A percentile compares a stretch with the other conserved stretches of the same genome.
These are phyloP conservation scores for Rhexocercosporidium sp. DNA, from an alignment of 2,329 filamentous ascomycete species.

Conservation along the genomic window DNA sequence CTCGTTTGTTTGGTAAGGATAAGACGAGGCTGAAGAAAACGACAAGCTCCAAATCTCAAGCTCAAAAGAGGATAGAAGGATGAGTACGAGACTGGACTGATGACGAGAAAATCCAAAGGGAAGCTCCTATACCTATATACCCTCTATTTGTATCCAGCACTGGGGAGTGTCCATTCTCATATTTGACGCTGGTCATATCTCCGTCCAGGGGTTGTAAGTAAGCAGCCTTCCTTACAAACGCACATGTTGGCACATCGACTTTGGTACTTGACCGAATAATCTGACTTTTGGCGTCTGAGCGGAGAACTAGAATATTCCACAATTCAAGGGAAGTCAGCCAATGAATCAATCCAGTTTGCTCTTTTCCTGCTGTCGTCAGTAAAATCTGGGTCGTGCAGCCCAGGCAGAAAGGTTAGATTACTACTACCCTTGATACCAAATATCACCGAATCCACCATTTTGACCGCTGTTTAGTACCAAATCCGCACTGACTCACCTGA, in stretches of 20 bases:
- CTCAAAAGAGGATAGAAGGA: neutral
- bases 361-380: too few relatives aligned
- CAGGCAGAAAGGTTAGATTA: too few relatives aligned
- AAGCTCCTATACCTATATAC: constrained; percentile 5
- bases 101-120: neutral
- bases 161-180: neutral
- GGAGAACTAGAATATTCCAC: too few relatives aligned
- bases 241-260: too few relatives aligned
- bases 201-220: neutral
- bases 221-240: constrained; percentile 25
- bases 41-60: neutral
- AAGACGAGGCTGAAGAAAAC: neutral
- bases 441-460: constrained; percentile 18
- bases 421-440: too few relatives aligned
- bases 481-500: constrained; percentile 5
- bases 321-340: too few relatives aligned
- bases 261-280: too few relatives aligned
- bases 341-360: too few relatives aligned
- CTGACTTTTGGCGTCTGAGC: too few relatives aligned
- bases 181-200: neutral
- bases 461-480: constrained; percentile 7
- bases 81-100: neutral
- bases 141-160: neutral
- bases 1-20: neutral
- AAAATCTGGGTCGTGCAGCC: too few relatives aligned